phyloP scores from a whole-genome alignment of 768 basidiomycete genomes.

The Sarcodon sp. region DNA sequence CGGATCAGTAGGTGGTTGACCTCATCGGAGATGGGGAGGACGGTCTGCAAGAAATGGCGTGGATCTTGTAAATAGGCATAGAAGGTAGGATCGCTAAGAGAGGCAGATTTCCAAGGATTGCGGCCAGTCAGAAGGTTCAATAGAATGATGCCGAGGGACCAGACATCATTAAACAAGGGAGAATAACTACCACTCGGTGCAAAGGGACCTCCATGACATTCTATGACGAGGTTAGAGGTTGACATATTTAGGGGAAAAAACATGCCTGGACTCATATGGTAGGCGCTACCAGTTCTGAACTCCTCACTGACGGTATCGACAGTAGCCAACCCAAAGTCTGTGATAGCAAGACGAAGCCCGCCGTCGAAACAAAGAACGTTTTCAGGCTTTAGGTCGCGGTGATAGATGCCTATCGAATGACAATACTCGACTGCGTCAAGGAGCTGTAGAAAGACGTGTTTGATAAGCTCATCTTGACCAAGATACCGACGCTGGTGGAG shows the following conservation, averaged over 20 bases:
- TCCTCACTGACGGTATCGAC: constrained; percentile 77
- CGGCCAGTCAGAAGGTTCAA: constrained; percentile 91
- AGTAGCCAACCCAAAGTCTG: constrained; percentile 93
- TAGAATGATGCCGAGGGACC: constrained; percentile 93
- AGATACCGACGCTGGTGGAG: constrained; percentile 65
- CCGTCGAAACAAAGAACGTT: constrained; percentile 79
- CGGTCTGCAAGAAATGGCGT: constrained; percentile 60
- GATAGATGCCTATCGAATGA: constrained; percentile 85
- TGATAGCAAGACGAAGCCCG: constrained; percentile 71
- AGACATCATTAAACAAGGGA: constrained; percentile 84
- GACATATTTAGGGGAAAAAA: constrained; percentile 7
- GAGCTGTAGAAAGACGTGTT: constrained; percentile 84
- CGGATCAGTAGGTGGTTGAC: constrained; percentile 19
- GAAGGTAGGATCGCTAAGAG: constrained; percentile 75
- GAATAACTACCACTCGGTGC: constrained; percentile 61
- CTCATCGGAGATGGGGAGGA: constrained; percentile 23
- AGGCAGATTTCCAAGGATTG: constrained; percentile 94
- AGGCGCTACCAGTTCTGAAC: constrained; percentile 93
- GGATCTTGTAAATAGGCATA: constrained; percentile 75
- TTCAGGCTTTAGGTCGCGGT: constrained; percentile 96
- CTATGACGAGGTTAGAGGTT: constrained; percentile 22
- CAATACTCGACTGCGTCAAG: constrained; percentile 90
- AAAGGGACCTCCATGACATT: constrained; percentile 75
- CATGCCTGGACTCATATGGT: constrained; percentile 93
- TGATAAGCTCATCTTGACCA: constrained; percentile 77